Conservation (phyloP, 495 filamentous ascomycete genomes). For the Coniosporium apollinis region DNA sequence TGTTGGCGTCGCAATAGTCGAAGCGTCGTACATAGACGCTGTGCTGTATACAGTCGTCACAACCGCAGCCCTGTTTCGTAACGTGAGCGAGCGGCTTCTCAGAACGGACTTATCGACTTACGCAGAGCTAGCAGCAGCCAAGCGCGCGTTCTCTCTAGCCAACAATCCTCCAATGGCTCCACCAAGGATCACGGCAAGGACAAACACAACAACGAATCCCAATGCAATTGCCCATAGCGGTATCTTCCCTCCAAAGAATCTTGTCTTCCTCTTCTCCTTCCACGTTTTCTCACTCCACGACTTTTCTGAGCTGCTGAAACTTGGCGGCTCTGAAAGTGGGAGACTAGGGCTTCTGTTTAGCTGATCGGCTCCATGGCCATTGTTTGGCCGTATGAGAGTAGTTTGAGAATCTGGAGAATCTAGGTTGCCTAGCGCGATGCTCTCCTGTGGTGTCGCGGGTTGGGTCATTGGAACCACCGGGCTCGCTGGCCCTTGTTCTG, state of each 20-base stretch:
- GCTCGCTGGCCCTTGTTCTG: conserved; percentile 40
- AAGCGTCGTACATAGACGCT: conserved; percentile 45
- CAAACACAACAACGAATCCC: conserved; percentile 35
- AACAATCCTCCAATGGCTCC: conserved; percentile 24
- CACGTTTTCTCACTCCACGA: conserved; percentile 16
- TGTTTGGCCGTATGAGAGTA: too few relatives aligned
- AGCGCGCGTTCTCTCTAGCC: conserved; percentile 4
- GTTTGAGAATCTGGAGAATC: too few relatives aligned
- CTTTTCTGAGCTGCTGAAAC: conserved; percentile 19
- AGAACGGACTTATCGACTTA: too few relatives aligned
- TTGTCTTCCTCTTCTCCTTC: conserved; percentile 18
- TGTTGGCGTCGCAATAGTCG: conserved; percentile 41
- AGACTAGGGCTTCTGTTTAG: too few relatives aligned
- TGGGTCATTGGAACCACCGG: too few relatives aligned
- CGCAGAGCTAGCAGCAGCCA: neutral
- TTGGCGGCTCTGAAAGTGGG: too few relatives aligned
- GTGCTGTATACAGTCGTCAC: conserved; percentile 29
- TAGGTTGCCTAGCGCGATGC: too few relatives aligned
- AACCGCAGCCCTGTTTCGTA: neutral
- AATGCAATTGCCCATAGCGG: conserved; percentile 24
- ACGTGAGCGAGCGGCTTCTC: neutral
- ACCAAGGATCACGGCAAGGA: conserved; percentile 27
- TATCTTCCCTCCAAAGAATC: conserved; percentile 16
- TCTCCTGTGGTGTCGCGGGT: too few relatives aligned
- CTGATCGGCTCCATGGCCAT: too few relatives aligned